phyloP scores from a whole-genome alignment of 1,284 basidiomycete species.

The Fomes fomentarius region DNA sequence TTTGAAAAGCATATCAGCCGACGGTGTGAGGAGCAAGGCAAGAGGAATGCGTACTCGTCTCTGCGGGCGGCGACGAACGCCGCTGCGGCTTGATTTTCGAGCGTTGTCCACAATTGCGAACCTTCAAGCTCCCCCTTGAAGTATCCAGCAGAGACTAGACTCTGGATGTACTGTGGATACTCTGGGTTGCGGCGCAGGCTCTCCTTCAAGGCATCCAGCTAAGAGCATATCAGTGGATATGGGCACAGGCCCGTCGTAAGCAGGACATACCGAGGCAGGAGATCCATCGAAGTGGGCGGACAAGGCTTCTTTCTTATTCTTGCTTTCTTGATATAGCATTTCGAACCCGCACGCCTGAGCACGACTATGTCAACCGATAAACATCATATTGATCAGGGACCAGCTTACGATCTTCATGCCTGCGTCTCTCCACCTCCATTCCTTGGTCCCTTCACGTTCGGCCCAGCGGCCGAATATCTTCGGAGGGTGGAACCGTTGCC shows the following conservation, averaged over 20 bases:
- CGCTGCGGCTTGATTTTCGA: slow-evolving; percentile 71
- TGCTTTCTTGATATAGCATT: slow-evolving; percentile 88
- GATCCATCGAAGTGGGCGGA: slow-evolving; percentile 41
- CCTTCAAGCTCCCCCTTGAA: slow-evolving; percentile 79
- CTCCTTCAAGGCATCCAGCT: slow-evolving; percentile 68
- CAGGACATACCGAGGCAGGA: slow-evolving; percentile 49
- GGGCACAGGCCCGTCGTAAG: not conserved
- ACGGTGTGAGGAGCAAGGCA: slow-evolving; percentile 2
- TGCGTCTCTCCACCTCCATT: slow-evolving; percentile 79
- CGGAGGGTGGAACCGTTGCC: slow-evolving; percentile 92
- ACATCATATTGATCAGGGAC: not conserved
- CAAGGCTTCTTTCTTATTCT: slow-evolving; percentile 47
- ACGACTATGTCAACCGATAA: not conserved
- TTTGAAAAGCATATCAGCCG: slow-evolving; percentile 31
- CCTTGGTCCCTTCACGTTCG: slow-evolving; percentile 60
- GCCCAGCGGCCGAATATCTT: slow-evolving; percentile 84
- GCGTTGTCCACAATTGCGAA: slow-evolving; percentile 72
- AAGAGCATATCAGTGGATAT: slow-evolving; percentile 1
- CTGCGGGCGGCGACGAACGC: slow-evolving; percentile 67
- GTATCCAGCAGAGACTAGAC: slow-evolving; percentile 66
- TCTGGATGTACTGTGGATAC: slow-evolving; percentile 70
- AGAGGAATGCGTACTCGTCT: slow-evolving; percentile 58
- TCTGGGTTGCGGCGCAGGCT: slow-evolving; percentile 65
- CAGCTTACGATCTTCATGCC: slow-evolving; percentile 86
- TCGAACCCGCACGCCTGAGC: slow-evolving; percentile 89